A percentile compares a stretch with the other conserved stretches of the same genome.
Conservation (phyloP, 2,329 filamentous ascomycete species). For the Chaetomium sp. region DNA sequence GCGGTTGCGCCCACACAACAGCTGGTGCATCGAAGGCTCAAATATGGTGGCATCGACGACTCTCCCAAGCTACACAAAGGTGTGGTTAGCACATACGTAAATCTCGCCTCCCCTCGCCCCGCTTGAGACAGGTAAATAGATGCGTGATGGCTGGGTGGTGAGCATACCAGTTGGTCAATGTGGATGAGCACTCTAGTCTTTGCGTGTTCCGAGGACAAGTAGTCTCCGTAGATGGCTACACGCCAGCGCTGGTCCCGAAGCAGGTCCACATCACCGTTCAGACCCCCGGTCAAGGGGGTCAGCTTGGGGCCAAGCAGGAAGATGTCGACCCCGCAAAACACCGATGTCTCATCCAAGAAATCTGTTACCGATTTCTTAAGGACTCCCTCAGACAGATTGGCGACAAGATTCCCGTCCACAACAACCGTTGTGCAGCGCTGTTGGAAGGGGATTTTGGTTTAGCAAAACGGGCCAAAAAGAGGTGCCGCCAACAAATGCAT, state of each 20-base stretch:
- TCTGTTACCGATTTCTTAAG: constrained; percentile 72
- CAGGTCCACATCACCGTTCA: constrained; percentile 73
- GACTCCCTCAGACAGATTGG: constrained; percentile 60
- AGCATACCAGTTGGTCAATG: constrained; percentile 82
- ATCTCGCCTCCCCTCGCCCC: background rate
- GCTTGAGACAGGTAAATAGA: background rate
- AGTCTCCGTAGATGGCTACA: constrained; percentile 90
- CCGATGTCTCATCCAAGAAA: constrained; percentile 79
- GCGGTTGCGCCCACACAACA: constrained; percentile 86
- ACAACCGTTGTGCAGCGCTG: constrained; percentile 92
- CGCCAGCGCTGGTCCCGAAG: constrained; percentile 86
- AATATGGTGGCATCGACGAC: constrained; percentile 73
- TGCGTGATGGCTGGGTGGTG: background rate
- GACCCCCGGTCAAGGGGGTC: constrained; percentile 65
- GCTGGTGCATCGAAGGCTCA: constrained; percentile 80
- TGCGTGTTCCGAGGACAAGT: constrained; percentile 91
- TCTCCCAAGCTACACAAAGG: constrained; percentile 53
- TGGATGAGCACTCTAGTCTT: constrained; percentile 95
- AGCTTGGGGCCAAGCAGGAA: constrained; percentile 90
- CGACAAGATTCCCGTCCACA: constrained; percentile 83
- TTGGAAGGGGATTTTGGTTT: constrained; percentile 21
- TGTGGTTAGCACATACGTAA: too few species aligned
- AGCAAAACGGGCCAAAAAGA: constrained; percentile 16
- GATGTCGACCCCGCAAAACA: constrained; percentile 89
- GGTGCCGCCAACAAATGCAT: constrained; percentile 8